A percentile compares a stretch with the other conserved stretches of the same genome.
Evolutionary conservation across 257 asterid species (phyloP).

Genomic region (Lantana camara): DNA sequence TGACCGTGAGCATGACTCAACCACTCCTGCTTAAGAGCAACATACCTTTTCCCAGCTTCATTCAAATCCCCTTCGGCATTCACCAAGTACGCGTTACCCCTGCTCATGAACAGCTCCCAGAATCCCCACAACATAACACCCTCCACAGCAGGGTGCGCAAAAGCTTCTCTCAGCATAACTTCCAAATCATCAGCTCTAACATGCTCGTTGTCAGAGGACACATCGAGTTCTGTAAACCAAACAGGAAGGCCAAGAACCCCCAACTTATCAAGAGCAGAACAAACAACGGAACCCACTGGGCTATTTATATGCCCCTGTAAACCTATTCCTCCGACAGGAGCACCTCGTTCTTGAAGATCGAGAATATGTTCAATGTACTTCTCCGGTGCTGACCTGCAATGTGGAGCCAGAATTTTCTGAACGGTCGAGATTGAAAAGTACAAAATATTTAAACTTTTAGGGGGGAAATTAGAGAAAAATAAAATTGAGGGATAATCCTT

Average conservation of each 20-base stretch:
- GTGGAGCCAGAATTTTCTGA: too few relatives aligned
- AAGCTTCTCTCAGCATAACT: slow-evolving; percentile 76
- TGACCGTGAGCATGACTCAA: slow-evolving; percentile 56
- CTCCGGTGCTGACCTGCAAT: slow-evolving; percentile 55
- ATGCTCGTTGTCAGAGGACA: slow-evolving; percentile 58
- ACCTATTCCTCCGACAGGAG: slow-evolving; percentile 81
- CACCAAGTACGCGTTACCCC: slow-evolving; percentile 59
- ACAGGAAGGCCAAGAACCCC: slow-evolving; percentile 73
- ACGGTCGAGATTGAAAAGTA: too few relatives aligned
- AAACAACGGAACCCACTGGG: slow-evolving; percentile 68
- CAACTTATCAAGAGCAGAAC: slow-evolving; percentile 67
- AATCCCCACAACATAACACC: slow-evolving; percentile 83
- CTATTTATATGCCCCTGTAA: slow-evolving; percentile 74
- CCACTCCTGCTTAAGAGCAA: slow-evolving; percentile 71
- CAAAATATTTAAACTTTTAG: too few relatives aligned
- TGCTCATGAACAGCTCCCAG: slow-evolving; percentile 81
- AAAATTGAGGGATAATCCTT: too few relatives aligned
- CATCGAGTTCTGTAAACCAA: slow-evolving; percentile 83
- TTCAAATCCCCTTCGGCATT: slow-evolving; percentile 75
- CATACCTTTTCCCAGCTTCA: slow-evolving; percentile 67
- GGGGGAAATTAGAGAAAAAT: too few relatives aligned
- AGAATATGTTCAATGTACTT: slow-evolving; percentile 67
- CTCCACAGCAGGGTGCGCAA: slow-evolving; percentile 82
- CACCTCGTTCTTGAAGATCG: slow-evolving; percentile 69
- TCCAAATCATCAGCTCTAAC: slow-evolving; percentile 78